Base-by-base conservation (phyloP, 2,329 filamentous ascomycete species). In the Botrytis fabae region DNA sequence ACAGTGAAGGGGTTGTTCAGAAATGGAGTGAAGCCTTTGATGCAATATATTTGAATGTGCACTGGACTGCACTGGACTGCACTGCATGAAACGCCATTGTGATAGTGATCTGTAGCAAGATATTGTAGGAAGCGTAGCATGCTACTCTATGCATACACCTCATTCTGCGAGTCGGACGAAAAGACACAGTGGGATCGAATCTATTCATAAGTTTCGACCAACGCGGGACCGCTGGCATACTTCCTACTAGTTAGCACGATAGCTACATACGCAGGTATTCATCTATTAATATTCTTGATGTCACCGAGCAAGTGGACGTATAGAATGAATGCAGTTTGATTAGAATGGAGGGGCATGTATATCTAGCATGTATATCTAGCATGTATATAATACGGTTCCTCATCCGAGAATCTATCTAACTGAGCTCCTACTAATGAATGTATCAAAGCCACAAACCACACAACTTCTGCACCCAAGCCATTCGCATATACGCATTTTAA, bases 61-160 rank as follows among this genome's bases (percentile, higher is more conserved):
- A 40, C 40, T 28, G 25, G n/a, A 18, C 46, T 28, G 46, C 35
- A 40, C 40, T 28, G 25, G n/a, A 18, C 46, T 46, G 22, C 46
- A 66, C 32, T 54, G 64, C 64, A 28, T 40, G 64, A 51, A 51
- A 66, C 14, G 44, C 64, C 32, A 40, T 38, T 51, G 64, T 51
- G 22, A 38, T 66, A n/a, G 6, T 22, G 22, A 38, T 51, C n/a
- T 16, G 20, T n/a, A 25, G n/a, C 44, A 64, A 22, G 20, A 25
- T 7, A 22, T n/a, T 7, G 10, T 63, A 12, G 51, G 14, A 18
- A 54, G n/a, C 14, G 16, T 28, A 61, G 59, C 14, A 51, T 51
- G 25, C 35, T n/a, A 51, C 25, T 32, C 32, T 32, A 32, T 32
- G 25, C 22, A 40, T 61, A 25, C 59, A 61, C 20, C 32, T 61